Conservation (phyloP, 345 rosid species). For the Salix caprea region DNA sequence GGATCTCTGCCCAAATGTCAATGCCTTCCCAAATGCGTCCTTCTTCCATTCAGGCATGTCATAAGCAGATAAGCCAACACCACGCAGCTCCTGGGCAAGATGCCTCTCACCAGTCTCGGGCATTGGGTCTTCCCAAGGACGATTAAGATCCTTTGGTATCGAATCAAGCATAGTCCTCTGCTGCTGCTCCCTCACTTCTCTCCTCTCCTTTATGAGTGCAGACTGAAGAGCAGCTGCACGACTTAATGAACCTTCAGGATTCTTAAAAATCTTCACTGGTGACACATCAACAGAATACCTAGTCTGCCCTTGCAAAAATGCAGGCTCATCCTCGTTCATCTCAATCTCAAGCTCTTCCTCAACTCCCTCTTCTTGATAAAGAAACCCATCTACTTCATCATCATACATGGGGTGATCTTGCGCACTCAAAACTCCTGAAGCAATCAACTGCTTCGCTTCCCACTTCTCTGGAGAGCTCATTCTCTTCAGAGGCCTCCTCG, state of each 20-base stretch:
- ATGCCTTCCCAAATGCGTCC: constrained; percentile 74
- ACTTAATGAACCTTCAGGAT: constrained; percentile 89
- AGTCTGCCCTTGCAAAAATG: constrained; percentile 75
- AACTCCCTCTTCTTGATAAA: constrained; percentile 75
- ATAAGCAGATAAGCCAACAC: constrained; percentile 83
- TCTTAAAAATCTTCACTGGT: constrained; percentile 86
- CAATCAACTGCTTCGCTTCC: constrained; percentile 89
- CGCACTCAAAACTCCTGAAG: constrained; percentile 66
- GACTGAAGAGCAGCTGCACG: constrained; percentile 94
- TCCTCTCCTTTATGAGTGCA: constrained; percentile 77
- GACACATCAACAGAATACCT: constrained; percentile 72
- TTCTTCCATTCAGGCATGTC: constrained; percentile 96
- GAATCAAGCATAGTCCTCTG: constrained; percentile 90
- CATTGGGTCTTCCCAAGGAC: constrained; percentile 96
- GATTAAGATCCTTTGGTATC: constrained; percentile 94
- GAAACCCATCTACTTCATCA: constrained; percentile 76
- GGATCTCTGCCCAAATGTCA: constrained; percentile 75
- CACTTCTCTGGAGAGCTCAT: constrained; percentile 87
- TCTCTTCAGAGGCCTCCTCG: constrained; percentile 67
- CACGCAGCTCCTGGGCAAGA: constrained; percentile 91
- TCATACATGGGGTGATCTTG: constrained; percentile 73
- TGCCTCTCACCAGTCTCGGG: constrained; percentile 88
- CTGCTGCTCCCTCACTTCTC: constrained; percentile 79
- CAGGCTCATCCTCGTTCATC: constrained; percentile 85
- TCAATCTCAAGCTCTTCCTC: constrained; percentile 95